Percentiles rank a stretch among this genome's conserved stretches.
Evolutionary conservation across 2,329 filamentous ascomycete species (phyloP).

Genomic region (Fusarium sp.): DNA sequence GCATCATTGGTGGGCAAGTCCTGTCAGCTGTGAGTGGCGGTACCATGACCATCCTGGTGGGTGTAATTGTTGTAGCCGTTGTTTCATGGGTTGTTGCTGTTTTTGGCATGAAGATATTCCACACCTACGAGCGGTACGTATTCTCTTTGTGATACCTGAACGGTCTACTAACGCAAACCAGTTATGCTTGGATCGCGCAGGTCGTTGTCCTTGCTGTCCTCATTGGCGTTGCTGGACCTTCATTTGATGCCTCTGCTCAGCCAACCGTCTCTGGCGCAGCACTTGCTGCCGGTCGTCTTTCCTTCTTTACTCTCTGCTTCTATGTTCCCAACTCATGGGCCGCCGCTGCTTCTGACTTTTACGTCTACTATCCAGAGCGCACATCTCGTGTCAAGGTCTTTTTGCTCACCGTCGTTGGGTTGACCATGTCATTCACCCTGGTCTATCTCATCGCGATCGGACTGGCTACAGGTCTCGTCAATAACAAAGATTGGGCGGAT

Average conservation of each 20-base stretch:
- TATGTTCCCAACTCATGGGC: conserved; percentile 70
- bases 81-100: conserved; percentile 79
- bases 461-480: conserved; percentile 64
- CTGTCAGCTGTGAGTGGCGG: conserved; percentile 76
- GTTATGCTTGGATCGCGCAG: conserved; percentile 69
- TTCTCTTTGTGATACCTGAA: rapidly evolving
- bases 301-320: conserved; percentile 77
- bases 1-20: conserved; percentile 83
- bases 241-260: conserved; percentile 72
- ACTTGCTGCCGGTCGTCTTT: conserved; percentile 69
- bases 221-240: conserved; percentile 73
- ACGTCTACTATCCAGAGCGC: conserved; percentile 77
- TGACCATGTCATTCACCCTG: conserved; percentile 71
- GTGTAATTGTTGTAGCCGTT: conserved; percentile 80
- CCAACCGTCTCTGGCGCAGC: conserved; percentile 71
- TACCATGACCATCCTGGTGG: conserved; percentile 77
- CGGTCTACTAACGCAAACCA: conserved; percentile 25
- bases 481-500: conserved; percentile 61
- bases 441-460: conserved; percentile 72
- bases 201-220: conserved; percentile 80
- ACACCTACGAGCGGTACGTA: conserved; percentile 73
- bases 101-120: conserved; percentile 67
- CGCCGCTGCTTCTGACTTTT: conserved; percentile 81
- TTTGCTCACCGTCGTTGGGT: conserved; percentile 74
- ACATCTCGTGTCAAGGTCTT: conserved; percentile 74